Evolutionary conservation across 2,329 filamentous ascomycete species (phyloP).

Genomic region (Arthrobotrys iridis): DNA sequence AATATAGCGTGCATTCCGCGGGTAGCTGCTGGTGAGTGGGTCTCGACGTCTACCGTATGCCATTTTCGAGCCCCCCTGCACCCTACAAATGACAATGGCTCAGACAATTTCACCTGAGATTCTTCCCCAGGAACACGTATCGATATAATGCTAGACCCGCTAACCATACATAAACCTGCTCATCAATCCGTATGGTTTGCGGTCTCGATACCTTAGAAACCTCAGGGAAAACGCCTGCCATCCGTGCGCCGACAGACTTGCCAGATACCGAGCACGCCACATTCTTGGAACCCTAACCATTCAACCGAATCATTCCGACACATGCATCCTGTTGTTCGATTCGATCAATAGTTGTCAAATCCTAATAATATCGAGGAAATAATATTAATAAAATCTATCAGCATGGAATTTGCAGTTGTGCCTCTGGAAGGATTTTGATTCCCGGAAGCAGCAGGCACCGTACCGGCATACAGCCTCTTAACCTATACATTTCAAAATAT

Average conservation of each 20-base stretch:
- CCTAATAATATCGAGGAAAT: background rate
- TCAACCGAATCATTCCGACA: background rate
- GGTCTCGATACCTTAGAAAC: constrained; percentile 20
- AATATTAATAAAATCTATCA: constrained; percentile 6
- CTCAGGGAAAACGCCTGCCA: constrained; percentile 24
- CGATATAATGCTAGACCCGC: constrained; percentile 9
- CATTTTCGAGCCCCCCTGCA: background rate
- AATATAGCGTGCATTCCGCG: constrained; percentile 7
- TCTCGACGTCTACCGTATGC: constrained; percentile 17
- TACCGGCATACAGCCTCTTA: constrained; percentile 4
- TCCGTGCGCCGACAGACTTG: constrained; percentile 26
- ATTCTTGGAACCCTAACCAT: constrained; percentile 10
- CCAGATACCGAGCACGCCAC: constrained; percentile 6
- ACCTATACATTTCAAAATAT: background rate
- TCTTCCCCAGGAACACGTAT: constrained; percentile 1
- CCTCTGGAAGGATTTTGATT: background rate
- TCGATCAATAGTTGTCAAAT: constrained; percentile 1
- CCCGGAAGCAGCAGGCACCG: background rate
- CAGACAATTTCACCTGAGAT: constrained; percentile 10
- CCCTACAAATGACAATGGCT: constrained; percentile 20
- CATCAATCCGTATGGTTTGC: background rate
- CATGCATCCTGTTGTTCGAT: background rate
- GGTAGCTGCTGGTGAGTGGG: background rate
- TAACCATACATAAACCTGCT: background rate
- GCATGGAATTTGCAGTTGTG: constrained; percentile 1